Evolutionary conservation across 306 rosid species (phyloP).

Genomic region (Pyrus communis): DNA sequence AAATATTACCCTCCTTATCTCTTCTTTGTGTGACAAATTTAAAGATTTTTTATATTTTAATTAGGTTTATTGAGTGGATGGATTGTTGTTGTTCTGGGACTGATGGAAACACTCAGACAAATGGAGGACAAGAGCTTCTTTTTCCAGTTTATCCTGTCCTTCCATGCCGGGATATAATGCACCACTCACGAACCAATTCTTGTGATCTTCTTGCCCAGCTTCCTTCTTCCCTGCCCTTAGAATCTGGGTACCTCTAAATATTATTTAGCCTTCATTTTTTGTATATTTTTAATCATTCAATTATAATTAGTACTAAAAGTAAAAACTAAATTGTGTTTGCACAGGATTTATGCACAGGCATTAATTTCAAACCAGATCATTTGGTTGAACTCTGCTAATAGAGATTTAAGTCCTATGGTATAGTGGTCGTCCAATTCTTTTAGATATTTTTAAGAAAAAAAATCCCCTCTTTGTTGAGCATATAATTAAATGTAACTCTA

Average conservation of each 20-base stretch:
- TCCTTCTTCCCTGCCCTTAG: constrained; percentile 49
- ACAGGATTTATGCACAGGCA: constrained; percentile 65
- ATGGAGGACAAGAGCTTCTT: constrained; percentile 45
- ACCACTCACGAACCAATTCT: constrained; percentile 52
- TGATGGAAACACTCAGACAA: constrained; percentile 45
- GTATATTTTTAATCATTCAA: not conserved
- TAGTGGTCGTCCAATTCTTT: constrained; percentile 27
- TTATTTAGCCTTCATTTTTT: not conserved
- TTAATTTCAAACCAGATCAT: constrained; percentile 61
- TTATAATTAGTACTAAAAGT: not conserved
- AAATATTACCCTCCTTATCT: not conserved
- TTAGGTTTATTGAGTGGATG: constrained; percentile 71
- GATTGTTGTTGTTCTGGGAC: constrained; percentile 83
- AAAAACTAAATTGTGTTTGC: not conserved
- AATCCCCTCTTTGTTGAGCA: not conserved
- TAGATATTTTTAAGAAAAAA: not conserved
- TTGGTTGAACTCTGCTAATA: constrained; percentile 57
- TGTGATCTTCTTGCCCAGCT: constrained; percentile 68
- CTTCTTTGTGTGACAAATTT: not conserved
- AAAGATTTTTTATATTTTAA: not conserved
- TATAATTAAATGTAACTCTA: not conserved
- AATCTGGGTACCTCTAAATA: constrained; percentile 51
- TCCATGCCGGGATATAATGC: constrained; percentile 67
- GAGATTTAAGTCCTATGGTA: constrained; percentile 32
- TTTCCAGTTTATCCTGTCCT: constrained; percentile 47